A percentile compares a stretch with the other conserved stretches of the same genome.
Evolutionary conservation across 495 filamentous ascomycete genomes (phyloP).

Genomic region (Rostrohypoxylon terebratum): DNA sequence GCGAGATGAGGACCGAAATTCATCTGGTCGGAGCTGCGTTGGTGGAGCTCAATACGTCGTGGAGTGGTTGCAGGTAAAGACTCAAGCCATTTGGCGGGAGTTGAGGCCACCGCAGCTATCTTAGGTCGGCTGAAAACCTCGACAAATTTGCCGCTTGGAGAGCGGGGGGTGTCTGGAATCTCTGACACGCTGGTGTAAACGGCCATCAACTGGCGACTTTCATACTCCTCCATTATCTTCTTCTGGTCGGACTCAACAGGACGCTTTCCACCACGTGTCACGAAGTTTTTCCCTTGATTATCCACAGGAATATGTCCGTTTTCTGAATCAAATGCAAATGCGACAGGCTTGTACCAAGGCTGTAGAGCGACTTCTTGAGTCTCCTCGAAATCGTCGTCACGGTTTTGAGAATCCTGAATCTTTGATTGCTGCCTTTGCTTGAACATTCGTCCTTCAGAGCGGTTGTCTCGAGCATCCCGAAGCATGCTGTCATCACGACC

Average conservation of each 20-base stretch:
- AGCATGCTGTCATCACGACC: slow-evolving; percentile 74
- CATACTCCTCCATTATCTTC: slow-evolving; percentile 74
- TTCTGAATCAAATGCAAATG: not conserved
- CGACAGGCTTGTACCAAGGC: slow-evolving; percentile 45
- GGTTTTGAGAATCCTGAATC: slow-evolving; percentile 69
- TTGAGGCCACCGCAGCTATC: slow-evolving; percentile 36
- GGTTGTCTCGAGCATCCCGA: slow-evolving; percentile 76
- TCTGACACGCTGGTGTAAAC: slow-evolving; percentile 79
- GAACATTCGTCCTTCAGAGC: slow-evolving; percentile 82
- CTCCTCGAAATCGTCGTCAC: slow-evolving; percentile 68
- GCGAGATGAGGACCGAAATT: slow-evolving; percentile 35
- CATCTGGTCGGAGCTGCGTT: slow-evolving; percentile 45
- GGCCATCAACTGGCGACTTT: slow-evolving; percentile 83
- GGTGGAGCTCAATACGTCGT: slow-evolving; percentile 50
- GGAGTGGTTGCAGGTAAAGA: slow-evolving; percentile 32
- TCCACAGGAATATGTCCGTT: slow-evolving; percentile 57
- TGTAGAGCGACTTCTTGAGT: slow-evolving; percentile 46
- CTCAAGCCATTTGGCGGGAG: slow-evolving; percentile 37
- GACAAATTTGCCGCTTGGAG: slow-evolving; percentile 63
- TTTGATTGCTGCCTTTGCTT: slow-evolving; percentile 74
- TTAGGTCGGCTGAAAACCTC: slow-evolving; percentile 27
- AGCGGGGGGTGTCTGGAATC: slow-evolving; percentile 80
- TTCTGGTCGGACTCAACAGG: slow-evolving; percentile 73
- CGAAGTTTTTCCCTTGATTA: slow-evolving; percentile 66
- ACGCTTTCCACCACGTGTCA: slow-evolving; percentile 72